Evolutionary conservation across 148 eudicot genomes (phyloP), one percentile per base, ranked within the genome.

Genomic region (Nyssa sinensis): DNA sequence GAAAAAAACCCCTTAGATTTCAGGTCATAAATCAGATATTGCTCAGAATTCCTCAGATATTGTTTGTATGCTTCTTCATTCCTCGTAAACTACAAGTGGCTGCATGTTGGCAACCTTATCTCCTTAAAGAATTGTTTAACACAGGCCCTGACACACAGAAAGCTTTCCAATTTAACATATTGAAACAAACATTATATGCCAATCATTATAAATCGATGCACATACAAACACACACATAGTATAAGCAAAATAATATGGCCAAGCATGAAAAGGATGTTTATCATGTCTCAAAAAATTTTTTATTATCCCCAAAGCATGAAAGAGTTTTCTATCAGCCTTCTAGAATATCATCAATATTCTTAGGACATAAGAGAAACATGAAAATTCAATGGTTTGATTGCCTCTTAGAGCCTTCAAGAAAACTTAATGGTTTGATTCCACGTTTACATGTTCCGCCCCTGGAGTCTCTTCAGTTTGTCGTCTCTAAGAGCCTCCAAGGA

Each of bases 401-500:
- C n/a, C n/a, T n/a, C n/a, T n/a, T n/a, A n/a, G n/a, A n/a, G n/a
- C n/a, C n/a, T n/a, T n/a, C n/a, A n/a, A n/a, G n/a, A n/a, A n/a
- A n/a, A 21, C 25, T 70, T 32, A 57, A 5, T 17, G 47, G 0
- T 25, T 35, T 31, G 58, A 71, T 47, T 62, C 35, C 73, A 24
- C 62, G 49, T 64, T 71, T 53, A 70, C 21, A n/a, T 33, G 49
- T 25, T 35, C 57, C 70, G 65, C 66, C 25, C 71, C 57, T 7
- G 47, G 41, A 75, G 35, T 61, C 39, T 70, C 80, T 31, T 2
- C 32, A n/a, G 32, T 66, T 37, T 58, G 80, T 66, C 77, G 73
- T 73, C 80, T 83, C 77, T 82, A 83, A 69, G 86, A 86, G 17
- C 88, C 91, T 62, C 84, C 79, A 60, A 89, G 88, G 44, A 89